phyloP scores from a whole-genome alignment of 768 basidiomycete species.

The Mycena epipterygia region DNA sequence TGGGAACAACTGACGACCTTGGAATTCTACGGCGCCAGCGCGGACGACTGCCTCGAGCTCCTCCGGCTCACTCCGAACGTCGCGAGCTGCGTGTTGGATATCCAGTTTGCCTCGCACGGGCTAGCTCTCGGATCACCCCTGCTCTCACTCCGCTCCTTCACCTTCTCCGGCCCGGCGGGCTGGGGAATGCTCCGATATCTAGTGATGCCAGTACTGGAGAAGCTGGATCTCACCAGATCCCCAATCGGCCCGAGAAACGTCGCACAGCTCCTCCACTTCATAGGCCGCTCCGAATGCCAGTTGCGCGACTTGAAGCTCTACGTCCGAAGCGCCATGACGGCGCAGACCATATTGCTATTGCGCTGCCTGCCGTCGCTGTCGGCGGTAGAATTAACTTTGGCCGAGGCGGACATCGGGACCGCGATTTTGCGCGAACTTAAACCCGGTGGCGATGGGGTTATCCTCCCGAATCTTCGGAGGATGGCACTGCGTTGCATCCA shows the following conservation, averaged over 20 bases:
- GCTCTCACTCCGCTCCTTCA: constrained; percentile 2
- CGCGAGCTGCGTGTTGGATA: constrained; percentile 8
- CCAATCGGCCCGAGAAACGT: neutral
- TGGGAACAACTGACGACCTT: constrained; percentile 18
- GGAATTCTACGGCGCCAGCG: constrained; percentile 19
- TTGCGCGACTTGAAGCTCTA: constrained; percentile 12
- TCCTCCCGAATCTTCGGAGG: neutral
- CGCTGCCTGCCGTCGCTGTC: neutral
- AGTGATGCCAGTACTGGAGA: constrained; percentile 9
- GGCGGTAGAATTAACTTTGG: neutral
- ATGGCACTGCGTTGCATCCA: constrained; percentile 7
- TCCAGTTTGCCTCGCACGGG: constrained; percentile 17
- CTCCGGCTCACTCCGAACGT: neutral
- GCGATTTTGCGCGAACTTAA: constrained; percentile 8
- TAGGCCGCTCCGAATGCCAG: constrained; percentile 7
- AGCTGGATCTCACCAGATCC: constrained; percentile 14
- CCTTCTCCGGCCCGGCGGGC: constrained; percentile 21
- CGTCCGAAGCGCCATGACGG: neutral
- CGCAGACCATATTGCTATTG: neutral
- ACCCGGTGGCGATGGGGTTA: neutral
- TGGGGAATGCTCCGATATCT: constrained; percentile 23
- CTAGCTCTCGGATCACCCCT: constrained; percentile 10
- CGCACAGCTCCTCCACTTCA: neutral
- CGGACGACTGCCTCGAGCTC: constrained; percentile 22
- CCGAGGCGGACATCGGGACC: constrained; percentile 2